Percentiles rank a stretch among this genome's conserved stretches.
phyloP scores from a whole-genome alignment of 2,329 filamentous ascomycete species.

The Pseudogymnoascus sp. region DNA sequence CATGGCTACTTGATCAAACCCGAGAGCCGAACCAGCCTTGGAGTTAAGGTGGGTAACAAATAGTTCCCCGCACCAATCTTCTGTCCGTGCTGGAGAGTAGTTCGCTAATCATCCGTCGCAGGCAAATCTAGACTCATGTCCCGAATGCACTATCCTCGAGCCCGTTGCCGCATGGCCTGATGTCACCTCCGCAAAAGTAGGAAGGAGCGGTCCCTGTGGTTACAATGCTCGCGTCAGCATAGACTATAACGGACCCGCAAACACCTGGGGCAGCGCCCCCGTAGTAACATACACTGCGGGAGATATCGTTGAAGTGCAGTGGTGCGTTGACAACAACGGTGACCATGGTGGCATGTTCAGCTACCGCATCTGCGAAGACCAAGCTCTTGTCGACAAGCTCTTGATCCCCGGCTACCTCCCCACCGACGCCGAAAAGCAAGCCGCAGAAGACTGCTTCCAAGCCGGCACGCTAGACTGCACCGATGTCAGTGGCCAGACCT shows the following conservation, averaged over 20 bases:
- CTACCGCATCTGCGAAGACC: slow-evolving; percentile 47
- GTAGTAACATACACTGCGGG: slow-evolving; percentile 40
- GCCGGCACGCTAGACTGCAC: slow-evolving; percentile 41
- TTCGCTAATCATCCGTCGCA: slow-evolving; percentile 17
- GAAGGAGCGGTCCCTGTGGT: slow-evolving; percentile 43
- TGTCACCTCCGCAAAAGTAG: slow-evolving; percentile 38
- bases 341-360: slow-evolving; percentile 51
- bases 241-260: slow-evolving; percentile 29
- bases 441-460: slow-evolving; percentile 46
- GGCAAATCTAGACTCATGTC: slow-evolving; percentile 43
- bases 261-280: slow-evolving; percentile 32
- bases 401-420: slow-evolving; percentile 40
- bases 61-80: background rate
- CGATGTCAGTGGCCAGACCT: slow-evolving; percentile 42
- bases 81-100: background rate
- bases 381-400: slow-evolving; percentile 43
- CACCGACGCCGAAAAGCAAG: slow-evolving; percentile 45
- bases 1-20: slow-evolving; percentile 42
- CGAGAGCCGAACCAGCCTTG: slow-evolving; percentile 38
- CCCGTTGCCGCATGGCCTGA: slow-evolving; percentile 45
- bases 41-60: slow-evolving; percentile 32
- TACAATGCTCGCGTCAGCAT: slow-evolving; percentile 46
- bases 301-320: slow-evolving; percentile 42
- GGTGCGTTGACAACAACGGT: slow-evolving; percentile 50
- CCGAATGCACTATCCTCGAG: slow-evolving; percentile 48